Base-by-base conservation (phyloP, 2,329 filamentous ascomycete genomes). In the Apiospora hydei region DNA sequence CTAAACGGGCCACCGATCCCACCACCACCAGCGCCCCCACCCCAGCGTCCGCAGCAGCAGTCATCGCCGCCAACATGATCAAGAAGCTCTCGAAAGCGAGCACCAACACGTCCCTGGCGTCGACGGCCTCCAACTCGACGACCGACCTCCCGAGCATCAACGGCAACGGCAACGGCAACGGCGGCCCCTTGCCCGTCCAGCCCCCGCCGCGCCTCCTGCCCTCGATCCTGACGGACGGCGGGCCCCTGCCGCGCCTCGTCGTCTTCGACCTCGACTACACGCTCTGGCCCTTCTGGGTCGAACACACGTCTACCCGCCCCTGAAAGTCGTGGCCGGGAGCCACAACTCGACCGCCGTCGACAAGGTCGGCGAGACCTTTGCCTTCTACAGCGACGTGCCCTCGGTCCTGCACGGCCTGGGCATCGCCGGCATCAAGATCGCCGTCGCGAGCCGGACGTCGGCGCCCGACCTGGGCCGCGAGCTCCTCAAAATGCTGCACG, bases 241-340 rank as follows among this genome's bases (percentile, higher is more conserved):
- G 91, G 0, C 93, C 94, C 0, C 88, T 98, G 1, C 95, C 95
- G 0, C 91, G 92, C 74, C 88, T 98, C 76, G 88, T 98, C 77
- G 93, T 96, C 75, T 98, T 98, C 84, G 96, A 98, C 82, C 90
- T 98, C 74, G 96, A 98, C 87, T 98, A 98, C 87, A 98, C 96
- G 0, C 88, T 98, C n/a, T 98, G 96, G 96, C 95, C 95, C 5
- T 98, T 98, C 84, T 98, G 96, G 96, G 92, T 97, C 1, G 96
- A 98, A 98, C 95, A 4, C 95, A 98, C 83, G 93, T 96, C 77
- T 90, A 90, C 34, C 88, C 91, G 8, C 95, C 95, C 0, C 84
- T 98, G 24, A 88, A 88, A 75, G 77, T 86, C 8, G 84, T 47
- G 46, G 8, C 85, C 70, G 71, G 84, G 0, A 74, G 80, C 10